These are phyloP conservation scores for Auxenochlorella pyrenoidosa DNA, from an alignment of 139 green algal genomes.

Conservation along the genomic window DNA sequence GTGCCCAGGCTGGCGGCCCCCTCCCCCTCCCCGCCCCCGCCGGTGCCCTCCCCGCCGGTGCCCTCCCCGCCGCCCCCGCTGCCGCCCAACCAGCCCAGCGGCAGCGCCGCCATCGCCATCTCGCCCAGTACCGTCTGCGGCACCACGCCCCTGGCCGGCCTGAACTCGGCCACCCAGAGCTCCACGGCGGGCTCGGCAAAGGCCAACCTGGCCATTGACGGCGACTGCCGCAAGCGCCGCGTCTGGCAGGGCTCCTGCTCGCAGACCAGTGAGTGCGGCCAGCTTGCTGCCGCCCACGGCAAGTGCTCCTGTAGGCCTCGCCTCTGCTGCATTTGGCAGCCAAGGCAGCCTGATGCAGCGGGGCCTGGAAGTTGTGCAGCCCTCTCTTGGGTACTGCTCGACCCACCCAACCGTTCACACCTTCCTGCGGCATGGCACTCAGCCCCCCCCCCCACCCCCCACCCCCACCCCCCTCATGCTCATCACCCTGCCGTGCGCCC, in stretches of 20 bases:
- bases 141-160: constrained; percentile 18
- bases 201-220: constrained; percentile 33
- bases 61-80: background rate
- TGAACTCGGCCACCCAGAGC: constrained; percentile 23
- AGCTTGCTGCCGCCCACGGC: background rate
- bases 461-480: background rate
- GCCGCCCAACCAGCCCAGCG: too few relatives aligned
- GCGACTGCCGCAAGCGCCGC: constrained; percentile 28
- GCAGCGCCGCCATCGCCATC: background rate
- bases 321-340: too few relatives aligned
- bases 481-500: background rate
- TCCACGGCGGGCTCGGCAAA: background rate
- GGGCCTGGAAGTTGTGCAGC: too few relatives aligned
- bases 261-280: constrained; percentile 20
- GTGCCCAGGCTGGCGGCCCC: background rate
- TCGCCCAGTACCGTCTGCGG: constrained; percentile 24
- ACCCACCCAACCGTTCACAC: too few relatives aligned
- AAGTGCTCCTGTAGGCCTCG: too few relatives aligned
- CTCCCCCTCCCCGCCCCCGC: background rate
- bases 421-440: too few relatives aligned
- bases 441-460: background rate
- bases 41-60: background rate
- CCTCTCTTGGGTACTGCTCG: too few relatives aligned
- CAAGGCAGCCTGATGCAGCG: too few relatives aligned
- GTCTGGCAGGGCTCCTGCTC: constrained; percentile 14